Evolutionary conservation across 306 rosid species (phyloP), one percentile per base, ranked within the genome.

Genomic region (Vigna radiata): DNA sequence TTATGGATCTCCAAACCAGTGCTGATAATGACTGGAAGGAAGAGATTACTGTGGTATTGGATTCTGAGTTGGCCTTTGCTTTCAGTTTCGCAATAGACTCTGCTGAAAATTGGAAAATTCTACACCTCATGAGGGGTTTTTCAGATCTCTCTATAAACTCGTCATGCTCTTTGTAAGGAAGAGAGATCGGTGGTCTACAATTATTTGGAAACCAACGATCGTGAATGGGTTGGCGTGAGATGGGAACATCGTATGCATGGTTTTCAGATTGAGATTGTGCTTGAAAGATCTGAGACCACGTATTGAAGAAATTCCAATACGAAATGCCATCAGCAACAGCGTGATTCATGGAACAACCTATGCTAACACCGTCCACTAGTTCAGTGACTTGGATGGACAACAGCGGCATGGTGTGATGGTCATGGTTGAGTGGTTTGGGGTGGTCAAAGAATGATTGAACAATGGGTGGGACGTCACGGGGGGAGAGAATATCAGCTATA

Each of bases 261-360:
- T 52, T 84, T 3, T 48, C 71, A 7, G 72, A 68, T 7, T 50
- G 23, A 7, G 60, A 66, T 41, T 70, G 61, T 29, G 83, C 62
- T 76, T 36, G 83, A 52, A 91, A 88, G 19, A 91, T 85, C 37
- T 91, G 81, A 17, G 94, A 89, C 89, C 84, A 83, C 3, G 75
- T 8, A 8, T 85, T 91, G 58, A 85, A 78, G 88, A 89, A 88
- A 54, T 68, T 73, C 97, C 90, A 91, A 67, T 54, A 87, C 6
- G 88, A 74, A 8, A 86, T 89, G n/a, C 91, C 92, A 50, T 91
- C 89, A 1, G 8, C 89, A 0, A 91, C 3, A 23, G 0, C 0
- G 13, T 89, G 95, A 70, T 86, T 88, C 68, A 85, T 50, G 48
- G 93, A 89, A 39, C 85, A 85, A 0, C 92, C 97, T 1, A 91